Evolutionary conservation across 768 basidiomycete genomes (phyloP).

Genomic region (Hemileccinum impolitum): DNA sequence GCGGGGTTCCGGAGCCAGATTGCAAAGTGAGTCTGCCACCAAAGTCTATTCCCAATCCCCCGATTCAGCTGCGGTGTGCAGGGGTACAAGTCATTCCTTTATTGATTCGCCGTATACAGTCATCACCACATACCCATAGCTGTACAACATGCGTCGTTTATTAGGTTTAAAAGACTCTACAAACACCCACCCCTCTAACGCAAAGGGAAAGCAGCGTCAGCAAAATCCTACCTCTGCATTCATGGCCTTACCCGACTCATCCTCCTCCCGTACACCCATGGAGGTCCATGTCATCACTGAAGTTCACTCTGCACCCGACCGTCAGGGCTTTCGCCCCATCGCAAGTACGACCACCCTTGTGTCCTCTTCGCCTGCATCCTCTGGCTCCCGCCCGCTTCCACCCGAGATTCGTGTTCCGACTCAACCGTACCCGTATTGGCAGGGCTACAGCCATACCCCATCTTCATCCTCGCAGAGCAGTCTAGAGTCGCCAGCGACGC

Average conservation of each 20-base stretch:
- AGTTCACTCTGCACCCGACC: conserved; percentile 21
- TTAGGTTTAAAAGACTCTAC: conserved; percentile 27
- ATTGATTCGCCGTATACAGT: conserved; percentile 18
- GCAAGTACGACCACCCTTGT: conserved; percentile 15
- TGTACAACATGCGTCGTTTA: conserved; percentile 28
- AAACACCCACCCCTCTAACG: conserved; percentile 4
- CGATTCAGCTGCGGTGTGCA: conserved; percentile 20
- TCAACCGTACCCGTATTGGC: conserved; percentile 35
- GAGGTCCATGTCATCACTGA: conserved; percentile 31
- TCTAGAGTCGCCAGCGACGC: conserved; percentile 32
- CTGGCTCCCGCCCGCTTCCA: conserved; percentile 21
- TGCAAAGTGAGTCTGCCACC: conserved; percentile 12
- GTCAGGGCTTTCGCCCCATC: conserved; percentile 15
- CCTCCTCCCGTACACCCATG: conserved; percentile 11
- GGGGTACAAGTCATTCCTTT: conserved; percentile 4
- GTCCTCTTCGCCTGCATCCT: conserved; percentile 21
- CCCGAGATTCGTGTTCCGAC: conserved; percentile 32
- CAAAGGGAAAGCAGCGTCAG: conserved; percentile 28
- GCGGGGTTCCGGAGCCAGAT: conserved; percentile 1
- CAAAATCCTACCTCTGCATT: conserved; percentile 6
- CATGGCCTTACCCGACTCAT: conserved; percentile 2
- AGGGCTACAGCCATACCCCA: conserved; percentile 27
- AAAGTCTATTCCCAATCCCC: conserved; percentile 4
- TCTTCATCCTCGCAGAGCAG: conserved; percentile 31
- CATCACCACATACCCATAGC: conserved; percentile 8